Conservation (phyloP, 163 green algal species). For the Trebouxia gelatinosa region DNA sequence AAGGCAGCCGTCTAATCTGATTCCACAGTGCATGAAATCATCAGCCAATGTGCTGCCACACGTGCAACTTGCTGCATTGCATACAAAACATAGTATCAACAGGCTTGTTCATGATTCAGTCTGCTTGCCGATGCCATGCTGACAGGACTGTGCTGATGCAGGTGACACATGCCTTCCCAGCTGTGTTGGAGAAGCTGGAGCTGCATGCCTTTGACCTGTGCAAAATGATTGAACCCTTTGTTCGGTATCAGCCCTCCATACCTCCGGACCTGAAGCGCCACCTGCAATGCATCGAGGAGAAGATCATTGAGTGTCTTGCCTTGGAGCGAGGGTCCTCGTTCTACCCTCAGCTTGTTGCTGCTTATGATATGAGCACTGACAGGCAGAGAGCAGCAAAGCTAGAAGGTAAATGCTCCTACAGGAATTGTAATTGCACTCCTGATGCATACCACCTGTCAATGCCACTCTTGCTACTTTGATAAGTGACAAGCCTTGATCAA, state of each 20-base stretch:
- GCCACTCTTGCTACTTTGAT: not conserved
- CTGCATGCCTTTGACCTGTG: slow-evolving; percentile 86
- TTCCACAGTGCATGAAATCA: no score
- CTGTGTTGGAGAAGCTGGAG: slow-evolving; percentile 56
- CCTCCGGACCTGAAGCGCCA: slow-evolving; percentile 85
- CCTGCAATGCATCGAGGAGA: slow-evolving; percentile 82
- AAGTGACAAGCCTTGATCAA: not conserved
- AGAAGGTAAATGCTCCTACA: not conserved
- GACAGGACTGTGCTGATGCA: no score
- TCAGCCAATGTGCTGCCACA: no score
- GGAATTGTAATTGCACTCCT: not conserved
- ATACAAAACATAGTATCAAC: no score
- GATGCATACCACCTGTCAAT: not conserved
- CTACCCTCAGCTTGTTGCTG: slow-evolving; percentile 53
- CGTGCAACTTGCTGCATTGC: no score
- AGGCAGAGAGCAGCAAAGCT: not conserved
- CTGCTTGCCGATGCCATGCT: no score
- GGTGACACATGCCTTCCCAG: slow-evolving; percentile 51
- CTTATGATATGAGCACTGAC: slow-evolving; percentile 2
- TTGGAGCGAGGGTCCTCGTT: slow-evolving; percentile 75
- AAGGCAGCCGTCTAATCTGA: no score
- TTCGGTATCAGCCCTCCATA: slow-evolving; percentile 61
- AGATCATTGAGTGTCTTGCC: slow-evolving; percentile 79
- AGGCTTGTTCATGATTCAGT: no score
- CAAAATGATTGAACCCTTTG: slow-evolving; percentile 82